Base-by-base conservation (phyloP, 2,329 filamentous ascomycete genomes). In the Alternaria infectoria region DNA sequence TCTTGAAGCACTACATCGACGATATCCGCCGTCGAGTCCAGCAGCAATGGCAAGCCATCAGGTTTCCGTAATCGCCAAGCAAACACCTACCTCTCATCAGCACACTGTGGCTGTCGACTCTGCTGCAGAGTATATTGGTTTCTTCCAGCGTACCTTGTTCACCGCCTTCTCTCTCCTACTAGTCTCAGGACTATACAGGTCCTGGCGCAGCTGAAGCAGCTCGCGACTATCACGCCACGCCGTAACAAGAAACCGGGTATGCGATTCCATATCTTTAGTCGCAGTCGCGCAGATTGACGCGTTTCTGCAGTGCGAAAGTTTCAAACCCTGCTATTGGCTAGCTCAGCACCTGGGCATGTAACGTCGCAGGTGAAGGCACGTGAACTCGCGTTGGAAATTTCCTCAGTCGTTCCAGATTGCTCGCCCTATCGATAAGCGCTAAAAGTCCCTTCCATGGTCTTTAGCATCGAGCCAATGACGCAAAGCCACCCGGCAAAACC, bases 1-100 rank as follows among this genome's bases (percentile, higher is more conserved):
- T 93, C 91, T 73, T 88, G 87, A 55, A 93, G 81, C 19, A 90
- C 81, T 26, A 91, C 91, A 64, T 91, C 88, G 69, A 88, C 87
- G 62, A 96, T 83, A 66, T 93, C 86, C 3, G 90, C 90, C 45
- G 92, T 94, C 36, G 90, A 91, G 80, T 95, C 92, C 57, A 95
- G 87, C 79, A 93, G 85, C 81, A 95, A 90, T 58, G 92, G 92
- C 65, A 93, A 59, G 15, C 66, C 66, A 43, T 77, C 74, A n/a
- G 66, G 59, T 54, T 75, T 74, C 19, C 77, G 69, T 21, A 67
- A 51, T 49, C 74, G 67, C 77, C 77, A 80, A 46, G 77, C 76
- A 50, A 75, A 64, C 17, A 79, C 66, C 77, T 79, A 69, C 50
- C 61, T 62, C 26, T 57, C 57, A 69, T 75, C 65, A 72, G 68